Base-by-base conservation (phyloP, 352 stramenopile species). In the Globisporangium canariense region DNA sequence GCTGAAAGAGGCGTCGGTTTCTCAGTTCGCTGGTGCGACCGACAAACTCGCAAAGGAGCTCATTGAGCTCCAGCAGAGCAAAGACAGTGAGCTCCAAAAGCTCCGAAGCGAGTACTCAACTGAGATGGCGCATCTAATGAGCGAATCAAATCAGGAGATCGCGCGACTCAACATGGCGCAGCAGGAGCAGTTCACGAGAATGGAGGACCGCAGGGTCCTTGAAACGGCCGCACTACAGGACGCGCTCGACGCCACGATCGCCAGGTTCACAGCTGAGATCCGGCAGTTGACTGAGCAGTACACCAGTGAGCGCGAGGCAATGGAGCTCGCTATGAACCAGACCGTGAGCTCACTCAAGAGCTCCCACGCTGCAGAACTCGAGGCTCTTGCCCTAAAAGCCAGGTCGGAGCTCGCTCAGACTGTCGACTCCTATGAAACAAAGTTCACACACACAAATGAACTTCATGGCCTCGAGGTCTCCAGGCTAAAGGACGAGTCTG, bases 121-220 rank as follows among this genome's bases (percentile, higher is more conserved):
- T 14, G 70, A 85, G 49, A 66, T 41, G 18, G 41, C 60, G 11
- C 55, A 59, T n/a, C 43, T 82, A 16, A 22, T 64, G 7, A 61
- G 71, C n/a, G 64, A 69, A 22, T 43, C 62, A 30, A 51, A 40
- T 16, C 66, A 78, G 20, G 70, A 76, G 53, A 67, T 64, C 40
- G 55, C 63, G 25, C 53, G 70, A 4, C 46, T 78, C 22, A 62
- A 63, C 3, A 76, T 78, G 57, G 38, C 68, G 8, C 56, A 64
- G 43, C 73, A 73, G 14, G 75, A 83, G 1, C 73, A 80, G 47
- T 64, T 73, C n/a, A 58, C 57, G 7, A 66, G 62, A 40, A 60
- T 77, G 36, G 68, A 75, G 58, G 38, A 43, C 13, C 53, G 67
- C 34, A 61, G 66, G 16, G 45, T 41, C 47, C 36, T 52, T 4